phyloP scores from a whole-genome alignment of 192 early-diverging fungal genomes.

The Podila epigama region DNA sequence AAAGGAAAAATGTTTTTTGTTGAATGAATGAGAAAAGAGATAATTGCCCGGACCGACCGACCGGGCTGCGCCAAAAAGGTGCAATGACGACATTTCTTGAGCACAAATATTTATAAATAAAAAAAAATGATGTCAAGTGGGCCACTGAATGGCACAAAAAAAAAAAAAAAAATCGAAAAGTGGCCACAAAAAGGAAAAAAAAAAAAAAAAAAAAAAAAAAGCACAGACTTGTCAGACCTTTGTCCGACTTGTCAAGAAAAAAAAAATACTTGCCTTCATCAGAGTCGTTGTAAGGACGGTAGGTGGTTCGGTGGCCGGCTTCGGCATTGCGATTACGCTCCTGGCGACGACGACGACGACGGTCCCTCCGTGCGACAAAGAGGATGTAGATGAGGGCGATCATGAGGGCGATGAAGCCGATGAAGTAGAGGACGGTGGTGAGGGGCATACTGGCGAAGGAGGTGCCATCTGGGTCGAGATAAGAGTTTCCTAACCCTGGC shows the following conservation, averaged over 20 bases:
- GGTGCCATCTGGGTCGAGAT: neutral
- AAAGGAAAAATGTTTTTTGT: too few relatives aligned
- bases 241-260: neutral
- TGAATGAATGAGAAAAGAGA: too few relatives aligned
- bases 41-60: too few relatives aligned
- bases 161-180: too few relatives aligned
- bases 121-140: too few relatives aligned
- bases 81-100: too few relatives aligned
- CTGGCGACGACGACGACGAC: conserved; percentile 13
- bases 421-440: conserved; percentile 14
- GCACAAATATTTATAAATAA: too few relatives aligned
- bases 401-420: conserved; percentile 17
- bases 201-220: neutral
- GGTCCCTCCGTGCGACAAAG: conserved; percentile 22
- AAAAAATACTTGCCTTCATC: conserved; percentile 1
- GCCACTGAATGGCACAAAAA: too few relatives aligned
- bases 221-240: neutral
- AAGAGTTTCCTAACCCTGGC: too few relatives aligned
- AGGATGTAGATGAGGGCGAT: conserved; percentile 26
- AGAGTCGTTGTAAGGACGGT: neutral
- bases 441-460: neutral
- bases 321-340: neutral
- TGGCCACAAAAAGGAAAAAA: neutral
- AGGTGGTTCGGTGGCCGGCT: conserved; percentile 12
- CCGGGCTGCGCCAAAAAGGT: too few relatives aligned